These are phyloP conservation scores for Kappamyces sp. DNA, from an alignment of 192 early-diverging fungal genomes.

Conservation along the genomic window DNA sequence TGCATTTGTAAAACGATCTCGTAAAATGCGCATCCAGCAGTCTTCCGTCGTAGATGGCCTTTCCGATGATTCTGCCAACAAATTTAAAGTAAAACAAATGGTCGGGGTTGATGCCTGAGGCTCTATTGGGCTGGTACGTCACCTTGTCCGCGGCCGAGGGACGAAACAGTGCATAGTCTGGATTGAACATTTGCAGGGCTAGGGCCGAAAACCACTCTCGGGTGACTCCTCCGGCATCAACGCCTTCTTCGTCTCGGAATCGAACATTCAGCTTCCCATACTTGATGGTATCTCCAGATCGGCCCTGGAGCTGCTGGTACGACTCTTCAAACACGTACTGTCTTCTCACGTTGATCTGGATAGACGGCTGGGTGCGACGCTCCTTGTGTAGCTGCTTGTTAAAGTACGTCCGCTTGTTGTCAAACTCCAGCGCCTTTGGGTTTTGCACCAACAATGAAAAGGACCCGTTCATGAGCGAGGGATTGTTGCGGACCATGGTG, in stretches of 20 bases:
- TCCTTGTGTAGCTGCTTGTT: slow-evolving; percentile 90
- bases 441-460: slow-evolving; percentile 95
- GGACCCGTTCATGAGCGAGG: slow-evolving; percentile 90
- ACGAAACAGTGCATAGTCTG: slow-evolving; percentile 95
- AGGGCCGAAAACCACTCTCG: slow-evolving; percentile 98
- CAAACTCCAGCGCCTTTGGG: slow-evolving; percentile 96
- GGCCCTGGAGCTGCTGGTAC: slow-evolving; percentile 85
- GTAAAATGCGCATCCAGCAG: slow-evolving; percentile 96
- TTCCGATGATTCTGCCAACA: slow-evolving; percentile 96
- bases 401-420: slow-evolving; percentile 99
- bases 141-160: slow-evolving; percentile 91
- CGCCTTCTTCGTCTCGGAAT: slow-evolving; percentile 94
- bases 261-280: slow-evolving; percentile 86
- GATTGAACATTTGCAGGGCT: slow-evolving; percentile 96
- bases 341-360: slow-evolving; percentile 87
- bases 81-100: slow-evolving; percentile 96
- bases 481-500: slow-evolving; percentile 96
- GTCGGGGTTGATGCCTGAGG: slow-evolving; percentile 86
- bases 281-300: slow-evolving; percentile 88
- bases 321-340: slow-evolving; percentile 96
- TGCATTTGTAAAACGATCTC: slow-evolving; percentile 97
- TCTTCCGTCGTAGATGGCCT: slow-evolving; percentile 96
- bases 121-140: slow-evolving; percentile 96
- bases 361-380: slow-evolving; percentile 58
- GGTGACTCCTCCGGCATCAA: slow-evolving; percentile 96